Percentiles rank a stretch among this genome's conserved stretches.
phyloP scores from a whole-genome alignment of 345 rosid genomes.

The Corymbia maculata region DNA sequence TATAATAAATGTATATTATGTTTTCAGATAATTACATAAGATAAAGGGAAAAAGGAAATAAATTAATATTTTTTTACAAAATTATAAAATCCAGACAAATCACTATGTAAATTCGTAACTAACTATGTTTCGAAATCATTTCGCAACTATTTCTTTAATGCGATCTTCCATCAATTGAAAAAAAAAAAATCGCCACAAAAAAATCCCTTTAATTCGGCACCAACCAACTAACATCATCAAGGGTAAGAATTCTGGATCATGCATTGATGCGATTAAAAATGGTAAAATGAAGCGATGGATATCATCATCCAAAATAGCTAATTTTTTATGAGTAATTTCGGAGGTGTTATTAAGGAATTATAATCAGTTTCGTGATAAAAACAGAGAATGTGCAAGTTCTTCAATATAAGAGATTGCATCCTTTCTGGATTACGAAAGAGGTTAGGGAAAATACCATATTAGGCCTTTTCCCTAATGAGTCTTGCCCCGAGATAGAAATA shows the following conservation, averaged over 20 bases:
- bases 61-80: not conserved
- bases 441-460: not conserved
- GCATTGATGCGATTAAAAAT: not conserved
- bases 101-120: not conserved
- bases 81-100: not conserved
- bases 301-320: not conserved
- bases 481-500: not conserved
- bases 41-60: not conserved
- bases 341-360: not conserved
- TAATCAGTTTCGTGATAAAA: not conserved
- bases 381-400: not conserved
- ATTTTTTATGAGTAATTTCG: not conserved
- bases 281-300: not conserved
- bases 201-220: not conserved
- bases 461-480: not conserved
- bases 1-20: not conserved
- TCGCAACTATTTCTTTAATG: not conserved
- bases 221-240: not conserved
- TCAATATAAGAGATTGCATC: not conserved
- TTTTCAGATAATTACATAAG: too few species aligned
- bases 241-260: not conserved
- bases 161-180: not conserved
- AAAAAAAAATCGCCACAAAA: not conserved
- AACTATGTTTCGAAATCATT: not conserved
- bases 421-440: not conserved